phyloP scores from a whole-genome alignment of 2,329 filamentous ascomycete species.

The Pezicula rhizophila region DNA sequence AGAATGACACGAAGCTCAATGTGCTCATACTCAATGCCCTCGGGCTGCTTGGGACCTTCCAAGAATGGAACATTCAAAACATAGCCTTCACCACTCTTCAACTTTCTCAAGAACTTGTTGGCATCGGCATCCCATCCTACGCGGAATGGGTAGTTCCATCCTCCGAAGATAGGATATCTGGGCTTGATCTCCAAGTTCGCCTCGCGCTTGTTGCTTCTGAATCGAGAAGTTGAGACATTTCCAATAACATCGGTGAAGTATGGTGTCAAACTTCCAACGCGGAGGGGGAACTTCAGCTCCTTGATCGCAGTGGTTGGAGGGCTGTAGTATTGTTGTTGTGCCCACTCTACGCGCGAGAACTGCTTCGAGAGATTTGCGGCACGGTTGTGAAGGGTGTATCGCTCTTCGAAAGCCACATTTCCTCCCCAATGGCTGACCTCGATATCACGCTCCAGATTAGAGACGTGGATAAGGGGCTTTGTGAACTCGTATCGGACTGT shows the following conservation, averaged over 20 bases:
- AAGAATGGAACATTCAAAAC: slow-evolving; percentile 88
- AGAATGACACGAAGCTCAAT: slow-evolving; percentile 77
- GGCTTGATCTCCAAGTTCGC: slow-evolving; percentile 87
- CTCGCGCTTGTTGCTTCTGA: slow-evolving; percentile 70
- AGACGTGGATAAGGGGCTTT: slow-evolving; percentile 78
- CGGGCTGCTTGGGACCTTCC: slow-evolving; percentile 79
- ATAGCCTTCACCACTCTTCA: slow-evolving; percentile 60
- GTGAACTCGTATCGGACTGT: slow-evolving; percentile 91
- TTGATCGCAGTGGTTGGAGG: slow-evolving; percentile 73
- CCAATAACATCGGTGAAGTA: slow-evolving; percentile 97
- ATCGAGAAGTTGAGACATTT: slow-evolving; percentile 90
- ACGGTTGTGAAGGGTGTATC: slow-evolving; percentile 81
- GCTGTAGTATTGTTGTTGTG: slow-evolving; percentile 67
- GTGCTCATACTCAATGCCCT: slow-evolving; percentile 81
- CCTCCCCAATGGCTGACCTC: slow-evolving; percentile 98
- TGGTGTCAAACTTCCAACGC: slow-evolving; percentile 72
- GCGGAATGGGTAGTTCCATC: slow-evolving; percentile 97
- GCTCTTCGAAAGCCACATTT: slow-evolving; percentile 91
- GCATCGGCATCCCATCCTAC: slow-evolving; percentile 93
- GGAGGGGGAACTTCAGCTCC: slow-evolving; percentile 74
- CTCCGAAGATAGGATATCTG: slow-evolving; percentile 91
- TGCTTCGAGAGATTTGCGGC: slow-evolving; percentile 70
- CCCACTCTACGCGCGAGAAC: slow-evolving; percentile 74
- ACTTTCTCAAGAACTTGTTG: slow-evolving; percentile 65
- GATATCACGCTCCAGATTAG: slow-evolving; percentile 77